Percentiles rank a stretch among this genome's conserved stretches.
phyloP scores from a whole-genome alignment of 768 basidiomycete species.

The Lyophyllum semitale region DNA sequence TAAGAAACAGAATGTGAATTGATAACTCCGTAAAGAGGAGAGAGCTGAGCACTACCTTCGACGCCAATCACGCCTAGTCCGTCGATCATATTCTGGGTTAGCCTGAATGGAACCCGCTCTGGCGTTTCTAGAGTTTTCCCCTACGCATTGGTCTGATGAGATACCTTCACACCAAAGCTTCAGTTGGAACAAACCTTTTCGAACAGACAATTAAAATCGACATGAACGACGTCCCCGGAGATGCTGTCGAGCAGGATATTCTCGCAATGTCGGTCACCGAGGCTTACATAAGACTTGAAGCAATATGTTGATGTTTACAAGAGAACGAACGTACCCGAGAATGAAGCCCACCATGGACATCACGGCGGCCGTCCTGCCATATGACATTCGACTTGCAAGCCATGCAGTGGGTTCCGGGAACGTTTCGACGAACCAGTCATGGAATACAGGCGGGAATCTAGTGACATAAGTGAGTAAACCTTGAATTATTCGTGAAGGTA shows the following conservation, averaged over 20 bases:
- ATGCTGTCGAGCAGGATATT: conserved; percentile 91
- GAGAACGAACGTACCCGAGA: conserved; percentile 64
- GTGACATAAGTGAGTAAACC: not conserved
- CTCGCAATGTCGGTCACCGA: conserved; percentile 97
- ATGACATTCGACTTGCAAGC: conserved; percentile 86
- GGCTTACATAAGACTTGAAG: conserved; percentile 41
- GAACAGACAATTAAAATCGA: conserved; percentile 97
- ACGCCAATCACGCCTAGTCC: conserved; percentile 92
- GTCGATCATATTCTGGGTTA: conserved; percentile 92
- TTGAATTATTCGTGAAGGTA: not conserved
- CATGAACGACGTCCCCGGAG: conserved; percentile 91
- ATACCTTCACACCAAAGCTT: not conserved
- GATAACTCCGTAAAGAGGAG: too few relatives aligned
- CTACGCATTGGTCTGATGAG: conserved; percentile 20
- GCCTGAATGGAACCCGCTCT: conserved; percentile 90
- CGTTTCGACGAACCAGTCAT: conserved; percentile 96
- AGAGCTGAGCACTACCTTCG: too few relatives aligned
- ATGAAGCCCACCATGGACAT: conserved; percentile 99
- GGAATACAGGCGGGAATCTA: conserved; percentile 85
- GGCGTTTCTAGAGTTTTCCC: conserved; percentile 86
- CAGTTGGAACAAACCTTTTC: conserved; percentile 68
- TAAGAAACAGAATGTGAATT: too few relatives aligned
- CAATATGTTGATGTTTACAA: not conserved
- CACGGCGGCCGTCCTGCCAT: conserved; percentile 88
- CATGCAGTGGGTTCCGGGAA: conserved; percentile 97